A percentile compares a stretch with the other conserved stretches of the same genome.
Conservation (phyloP, 1,284 basidiomycete genomes). For the Apiotrichum mycotoxinovorans region DNA sequence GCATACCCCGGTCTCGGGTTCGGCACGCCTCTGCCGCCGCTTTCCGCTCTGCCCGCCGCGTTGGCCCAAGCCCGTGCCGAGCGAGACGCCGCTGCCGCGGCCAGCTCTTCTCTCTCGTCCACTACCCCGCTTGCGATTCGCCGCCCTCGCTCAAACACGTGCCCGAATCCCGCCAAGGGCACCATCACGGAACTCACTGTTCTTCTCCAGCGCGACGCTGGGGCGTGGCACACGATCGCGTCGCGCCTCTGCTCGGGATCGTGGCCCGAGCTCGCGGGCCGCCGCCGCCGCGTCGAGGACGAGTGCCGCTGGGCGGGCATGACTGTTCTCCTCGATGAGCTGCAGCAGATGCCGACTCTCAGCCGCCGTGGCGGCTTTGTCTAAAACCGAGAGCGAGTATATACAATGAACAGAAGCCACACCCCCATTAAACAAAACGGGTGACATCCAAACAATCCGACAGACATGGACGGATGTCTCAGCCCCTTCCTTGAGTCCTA, state of each 20-base stretch:
- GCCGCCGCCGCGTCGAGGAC: conserved; percentile 20
- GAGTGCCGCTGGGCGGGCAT: conserved; percentile 31
- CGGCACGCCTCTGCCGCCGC: conserved; percentile 9
- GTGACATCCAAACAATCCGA: too few species aligned
- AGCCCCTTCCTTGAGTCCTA: too few species aligned
- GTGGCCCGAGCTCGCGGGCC: conserved; percentile 21
- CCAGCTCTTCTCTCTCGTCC: not conserved
- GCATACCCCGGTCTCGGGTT: conserved; percentile 1
- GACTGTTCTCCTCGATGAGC: conserved; percentile 18
- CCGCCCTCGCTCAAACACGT: conserved; percentile 14
- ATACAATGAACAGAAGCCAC: not conserved
- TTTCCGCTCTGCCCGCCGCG: conserved; percentile 15
- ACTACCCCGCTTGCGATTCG: not conserved
- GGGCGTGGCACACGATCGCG: conserved; percentile 30
- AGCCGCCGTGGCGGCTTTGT: conserved; percentile 6
- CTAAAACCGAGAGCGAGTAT: not conserved
- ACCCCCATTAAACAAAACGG: too few species aligned
- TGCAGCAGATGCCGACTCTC: conserved; percentile 5
- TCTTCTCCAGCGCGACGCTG: conserved; percentile 29
- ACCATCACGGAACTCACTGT: conserved; percentile 23
- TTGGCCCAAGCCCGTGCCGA: conserved; percentile 8
- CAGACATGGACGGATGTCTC: too few species aligned
- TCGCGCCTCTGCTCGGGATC: conserved; percentile 25
- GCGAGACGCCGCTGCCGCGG: not conserved
- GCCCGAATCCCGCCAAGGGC: conserved; percentile 4